Evolutionary conservation across 345 rosid genomes (phyloP).

Genomic region (Melaleuca alternifolia): DNA sequence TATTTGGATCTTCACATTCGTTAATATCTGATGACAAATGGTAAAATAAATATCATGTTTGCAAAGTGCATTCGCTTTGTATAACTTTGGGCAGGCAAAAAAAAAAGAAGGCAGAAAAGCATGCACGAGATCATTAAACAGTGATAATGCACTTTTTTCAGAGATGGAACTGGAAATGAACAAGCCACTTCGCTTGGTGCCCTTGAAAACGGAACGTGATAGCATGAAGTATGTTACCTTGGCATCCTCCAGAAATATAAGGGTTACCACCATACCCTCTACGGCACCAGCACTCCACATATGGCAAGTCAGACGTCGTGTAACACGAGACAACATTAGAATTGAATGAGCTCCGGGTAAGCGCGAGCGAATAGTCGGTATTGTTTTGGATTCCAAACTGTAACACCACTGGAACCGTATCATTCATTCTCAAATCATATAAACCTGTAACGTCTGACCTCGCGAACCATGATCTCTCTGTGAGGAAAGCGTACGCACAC

Average conservation of each 20-base stretch:
- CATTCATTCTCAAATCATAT: neutral
- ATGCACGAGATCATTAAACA: neutral
- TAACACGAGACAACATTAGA: too few species aligned
- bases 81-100: neutral
- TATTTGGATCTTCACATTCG: neutral
- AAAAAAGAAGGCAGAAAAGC: neutral
- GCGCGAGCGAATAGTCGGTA: neutral
- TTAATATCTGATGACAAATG: neutral
- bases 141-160: neutral
- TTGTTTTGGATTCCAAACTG: neutral
- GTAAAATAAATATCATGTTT: neutral
- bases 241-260: neutral
- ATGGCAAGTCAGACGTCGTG: too few species aligned
- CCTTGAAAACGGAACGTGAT: neutral
- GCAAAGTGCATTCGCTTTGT: neutral
- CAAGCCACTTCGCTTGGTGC: neutral
- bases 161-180: neutral
- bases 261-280: neutral
- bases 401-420: neutral
- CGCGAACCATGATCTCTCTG: too few species aligned
- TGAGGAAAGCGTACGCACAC: neutral
- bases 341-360: too few species aligned
- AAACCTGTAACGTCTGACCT: too few species aligned
- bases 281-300: too few species aligned
- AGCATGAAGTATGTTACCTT: neutral